A percentile compares a stretch with the other conserved stretches of the same genome.
Conservation (phyloP, 176 grass and related monocot genomes). For the Elymus sibiricus region DNA sequence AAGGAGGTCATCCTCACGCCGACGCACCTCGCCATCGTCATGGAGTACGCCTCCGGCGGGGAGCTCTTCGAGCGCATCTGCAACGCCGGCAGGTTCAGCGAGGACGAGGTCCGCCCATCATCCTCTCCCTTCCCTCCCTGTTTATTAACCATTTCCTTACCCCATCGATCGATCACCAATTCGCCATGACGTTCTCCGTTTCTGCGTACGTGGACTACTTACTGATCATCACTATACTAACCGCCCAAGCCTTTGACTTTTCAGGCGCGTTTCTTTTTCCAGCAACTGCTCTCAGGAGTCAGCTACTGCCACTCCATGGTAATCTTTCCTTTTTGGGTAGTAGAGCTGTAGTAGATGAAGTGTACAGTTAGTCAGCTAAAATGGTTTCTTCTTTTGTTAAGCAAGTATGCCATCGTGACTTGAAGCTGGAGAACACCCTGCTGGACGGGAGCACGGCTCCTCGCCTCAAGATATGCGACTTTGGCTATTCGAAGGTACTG, state of each 20-base stretch:
- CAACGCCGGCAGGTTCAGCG: slow-evolving; percentile 76
- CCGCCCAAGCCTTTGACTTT: slow-evolving; percentile 1
- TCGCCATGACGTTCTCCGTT: not conserved
- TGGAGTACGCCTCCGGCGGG: slow-evolving; percentile 78
- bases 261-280: slow-evolving; percentile 83
- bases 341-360: not conserved
- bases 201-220: not conserved
- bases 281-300: slow-evolving; percentile 72
- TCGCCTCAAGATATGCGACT: slow-evolving; percentile 81
- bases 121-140: too few relatives aligned
- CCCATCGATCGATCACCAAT: too few relatives aligned
- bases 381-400: slow-evolving; percentile 27
- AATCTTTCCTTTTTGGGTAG: not conserved
- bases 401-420: slow-evolving; percentile 84
- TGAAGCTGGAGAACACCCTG: slow-evolving; percentile 81
- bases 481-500: slow-evolving; percentile 67
- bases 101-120: slow-evolving; percentile 51
- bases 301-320: slow-evolving; percentile 91
- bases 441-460: slow-evolving; percentile 57
- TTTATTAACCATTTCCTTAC: not conserved
- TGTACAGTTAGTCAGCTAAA: too few relatives aligned
- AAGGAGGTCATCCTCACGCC: slow-evolving; percentile 91
- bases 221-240: not conserved
- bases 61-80: slow-evolving; percentile 86
- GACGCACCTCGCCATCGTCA: slow-evolving; percentile 80